Conservation (phyloP, 2,329 filamentous ascomycete genomes). For the Drechslerella stenobrocha region DNA sequence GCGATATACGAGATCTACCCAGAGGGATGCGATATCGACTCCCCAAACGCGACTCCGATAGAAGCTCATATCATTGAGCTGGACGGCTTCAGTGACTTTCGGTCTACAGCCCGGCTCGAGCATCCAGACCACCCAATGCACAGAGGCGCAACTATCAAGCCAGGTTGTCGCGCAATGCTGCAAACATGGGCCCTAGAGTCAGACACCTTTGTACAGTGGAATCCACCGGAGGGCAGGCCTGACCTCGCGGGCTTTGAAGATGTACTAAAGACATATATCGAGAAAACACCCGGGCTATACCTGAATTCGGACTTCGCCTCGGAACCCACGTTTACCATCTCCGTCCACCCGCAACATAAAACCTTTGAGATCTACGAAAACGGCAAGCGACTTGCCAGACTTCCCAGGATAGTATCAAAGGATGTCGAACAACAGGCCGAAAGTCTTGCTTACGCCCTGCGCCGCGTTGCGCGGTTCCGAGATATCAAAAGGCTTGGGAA, state of each 20-base stretch:
- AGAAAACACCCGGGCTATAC: not conserved
- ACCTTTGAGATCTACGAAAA: conserved; percentile 8
- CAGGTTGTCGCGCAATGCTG: not conserved
- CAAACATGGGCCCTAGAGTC: conserved; percentile 8
- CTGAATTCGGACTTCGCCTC: not conserved
- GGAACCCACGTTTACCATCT: not conserved
- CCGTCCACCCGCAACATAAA: not conserved
- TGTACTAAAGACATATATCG: not conserved
- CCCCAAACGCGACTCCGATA: not conserved
- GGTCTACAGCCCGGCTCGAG: conserved; percentile 5
- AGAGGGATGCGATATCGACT: not conserved
- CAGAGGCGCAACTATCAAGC: not conserved
- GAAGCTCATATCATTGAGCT: not conserved
- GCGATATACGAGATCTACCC: conserved; percentile 19
- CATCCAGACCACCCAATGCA: not conserved
- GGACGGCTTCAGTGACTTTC: not conserved
- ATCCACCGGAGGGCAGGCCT: not conserved
- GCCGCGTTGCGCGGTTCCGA: conserved; percentile 11
- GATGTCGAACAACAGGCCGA: conserved; percentile 8
- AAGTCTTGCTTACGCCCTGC: conserved; percentile 8
- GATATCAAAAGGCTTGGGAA: conserved; percentile 6
- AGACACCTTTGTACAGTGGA: not conserved
- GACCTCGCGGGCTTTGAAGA: not conserved
- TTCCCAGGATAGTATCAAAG: conserved; percentile 7
- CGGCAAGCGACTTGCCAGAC: conserved; percentile 1